Conservation (phyloP, 352 stramenopile genomes). For the Phytophthora colocasiae region DNA sequence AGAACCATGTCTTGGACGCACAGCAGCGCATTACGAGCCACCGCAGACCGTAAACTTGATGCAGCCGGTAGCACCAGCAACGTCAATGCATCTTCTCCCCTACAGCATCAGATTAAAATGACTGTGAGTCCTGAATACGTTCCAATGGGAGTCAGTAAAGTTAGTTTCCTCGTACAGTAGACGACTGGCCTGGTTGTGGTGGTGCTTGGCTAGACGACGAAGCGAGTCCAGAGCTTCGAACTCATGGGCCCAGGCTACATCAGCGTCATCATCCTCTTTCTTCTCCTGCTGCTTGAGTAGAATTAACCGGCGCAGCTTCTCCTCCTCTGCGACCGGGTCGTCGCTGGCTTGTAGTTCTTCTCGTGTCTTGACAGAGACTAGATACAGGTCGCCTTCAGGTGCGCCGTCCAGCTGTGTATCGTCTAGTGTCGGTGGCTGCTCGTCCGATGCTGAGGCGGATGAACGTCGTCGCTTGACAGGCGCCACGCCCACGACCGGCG, state of each 20-base stretch:
- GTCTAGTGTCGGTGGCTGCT: slow-evolving; percentile 3
- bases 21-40: slow-evolving; percentile 72
- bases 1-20: slow-evolving; percentile 70
- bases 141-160: not conserved
- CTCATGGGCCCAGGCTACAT: slow-evolving; percentile 49
- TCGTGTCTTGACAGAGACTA: slow-evolving; percentile 56
- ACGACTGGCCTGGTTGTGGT: slow-evolving; percentile 33
- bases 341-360: slow-evolving; percentile 52
- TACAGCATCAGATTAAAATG: slow-evolving; percentile 17
- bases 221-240: slow-evolving; percentile 57
- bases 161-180: slow-evolving; percentile 34
- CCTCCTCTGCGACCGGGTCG: slow-evolving; percentile 38
- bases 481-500: slow-evolving; percentile 28
- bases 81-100: slow-evolving; percentile 29
- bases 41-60: slow-evolving; percentile 64
- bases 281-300: slow-evolving; percentile 19
- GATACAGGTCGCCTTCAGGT: slow-evolving; percentile 64
- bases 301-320: slow-evolving; percentile 46
- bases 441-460: slow-evolving; percentile 18
- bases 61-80: slow-evolving; percentile 64
- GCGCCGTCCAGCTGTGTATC: slow-evolving; percentile 49
- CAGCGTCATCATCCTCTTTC: slow-evolving; percentile 10
- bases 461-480: slow-evolving; percentile 41
- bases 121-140: slow-evolving; percentile 1
- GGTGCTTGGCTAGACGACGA: slow-evolving; percentile 48